Base-by-base conservation (phyloP, 495 filamentous ascomycete genomes). In the Bombardia bombarda region DNA sequence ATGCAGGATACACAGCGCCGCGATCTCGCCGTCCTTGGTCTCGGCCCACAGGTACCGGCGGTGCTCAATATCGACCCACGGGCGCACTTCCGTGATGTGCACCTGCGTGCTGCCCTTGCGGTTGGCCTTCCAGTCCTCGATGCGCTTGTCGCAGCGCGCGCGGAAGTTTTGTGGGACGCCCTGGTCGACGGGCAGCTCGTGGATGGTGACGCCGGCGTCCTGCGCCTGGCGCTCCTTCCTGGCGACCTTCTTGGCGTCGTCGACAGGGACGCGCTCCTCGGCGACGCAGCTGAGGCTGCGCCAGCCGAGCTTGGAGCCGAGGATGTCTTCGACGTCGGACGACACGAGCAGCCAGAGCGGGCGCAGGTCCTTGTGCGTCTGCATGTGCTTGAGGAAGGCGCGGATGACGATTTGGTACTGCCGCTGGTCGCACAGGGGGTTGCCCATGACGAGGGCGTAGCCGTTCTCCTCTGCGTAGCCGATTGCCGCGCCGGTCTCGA, bases 271-370 rank as follows among this genome's bases (percentile, higher is more conserved):
- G 12, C 86, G 83, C 60, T 92, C 83, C 58, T 94, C 86, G 14
- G 84, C 82, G n/a, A 83, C 82, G 49, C 84, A 87, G 40, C 83
- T 86, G 50, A 92, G 70, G 13, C 82, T 88, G 20, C 84, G 79
- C 87, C 87, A 94, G 58, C 84, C 82, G 8, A 88, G 74, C 51
- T 79, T 81, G 43, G 78, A 70, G 24, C 82, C 84, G 3, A 92
- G 76, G 2, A 87, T 77, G 30, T 81, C 79, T 57, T 92, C 85
- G 7, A 85, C 73, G 10, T 79, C 69, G 3, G 67, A 52, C 7
- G 82, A 83, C 32, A 79, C 80, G 4, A 94, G 74, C 17, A 92
- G 73, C 87, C 87, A 92, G 17, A 94, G 75, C 0, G 86, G 86
- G 38, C 86, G 86, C 32, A 85, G 75, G 51, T 81, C 77, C 54